Percentiles rank a stretch among this genome's conserved stretches.
Evolutionary conservation across 2,329 filamentous ascomycete genomes (phyloP).

Genomic region (Pochonia chlamydosporia): DNA sequence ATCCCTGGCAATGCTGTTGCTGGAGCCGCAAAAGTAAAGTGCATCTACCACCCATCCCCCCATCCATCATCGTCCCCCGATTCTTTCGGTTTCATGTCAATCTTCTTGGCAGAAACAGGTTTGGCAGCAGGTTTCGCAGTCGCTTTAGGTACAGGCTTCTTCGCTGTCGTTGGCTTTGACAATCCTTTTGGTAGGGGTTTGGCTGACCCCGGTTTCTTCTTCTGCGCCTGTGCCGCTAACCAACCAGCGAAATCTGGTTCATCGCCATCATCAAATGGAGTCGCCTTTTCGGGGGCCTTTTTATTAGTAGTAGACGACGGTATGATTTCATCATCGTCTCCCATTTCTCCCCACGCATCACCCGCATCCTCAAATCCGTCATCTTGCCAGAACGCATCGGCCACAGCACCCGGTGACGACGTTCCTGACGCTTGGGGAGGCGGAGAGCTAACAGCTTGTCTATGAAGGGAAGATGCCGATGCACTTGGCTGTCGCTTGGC

Average conservation of each 20-base stretch:
- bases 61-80: slow-evolving; percentile 55
- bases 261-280: slow-evolving; percentile 70
- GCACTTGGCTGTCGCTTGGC: slow-evolving; percentile 33
- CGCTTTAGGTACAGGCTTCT: slow-evolving; percentile 66
- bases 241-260: slow-evolving; percentile 94
- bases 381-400: slow-evolving; percentile 49
- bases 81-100: slow-evolving; percentile 61
- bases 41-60: slow-evolving; percentile 57
- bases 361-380: slow-evolving; percentile 56
- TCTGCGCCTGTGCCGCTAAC: slow-evolving; percentile 77
- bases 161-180: too few relatives aligned
- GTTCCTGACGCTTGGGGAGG: slow-evolving; percentile 39
- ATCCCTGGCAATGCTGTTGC: too few relatives aligned
- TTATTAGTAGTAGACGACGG: slow-evolving; percentile 26
- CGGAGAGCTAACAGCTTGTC: slow-evolving; percentile 53
- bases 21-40: too few relatives aligned
- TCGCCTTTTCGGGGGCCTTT: slow-evolving; percentile 29
- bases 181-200: too few relatives aligned
- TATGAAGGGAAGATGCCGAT: slow-evolving; percentile 54
- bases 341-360: slow-evolving; percentile 72
- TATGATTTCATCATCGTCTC: slow-evolving; percentile 41
- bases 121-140: slow-evolving; percentile 35
- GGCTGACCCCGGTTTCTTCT: too few relatives aligned
- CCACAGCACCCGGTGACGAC: slow-evolving; percentile 39
- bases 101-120: slow-evolving; percentile 53